Evolutionary conservation across 2,329 filamentous ascomycete species (phyloP).

Genomic region (Xylariaceae sp.): DNA sequence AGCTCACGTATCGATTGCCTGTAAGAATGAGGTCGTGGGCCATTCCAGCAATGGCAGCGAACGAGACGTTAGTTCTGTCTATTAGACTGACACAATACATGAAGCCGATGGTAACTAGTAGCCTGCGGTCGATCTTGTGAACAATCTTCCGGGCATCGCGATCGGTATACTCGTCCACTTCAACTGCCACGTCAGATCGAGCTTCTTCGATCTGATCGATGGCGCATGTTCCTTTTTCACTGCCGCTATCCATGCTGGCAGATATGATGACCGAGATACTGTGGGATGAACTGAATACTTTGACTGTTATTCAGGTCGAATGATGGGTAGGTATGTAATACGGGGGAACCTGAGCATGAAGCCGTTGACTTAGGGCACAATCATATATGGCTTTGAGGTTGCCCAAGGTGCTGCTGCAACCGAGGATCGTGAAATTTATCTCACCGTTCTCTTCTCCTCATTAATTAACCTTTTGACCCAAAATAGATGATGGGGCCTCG

Average conservation of each 20-base stretch:
- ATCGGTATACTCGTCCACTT: slow-evolving; percentile 45
- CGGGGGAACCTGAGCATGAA: too few relatives aligned
- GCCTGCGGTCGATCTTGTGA: slow-evolving; percentile 60
- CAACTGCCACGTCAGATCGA: slow-evolving; percentile 25
- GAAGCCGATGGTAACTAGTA: slow-evolving; percentile 56
- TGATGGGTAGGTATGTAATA: too few relatives aligned
- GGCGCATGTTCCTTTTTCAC: slow-evolving; percentile 25
- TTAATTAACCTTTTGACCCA: not conserved
- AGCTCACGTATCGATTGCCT: slow-evolving; percentile 36
- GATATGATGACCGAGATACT: not conserved
- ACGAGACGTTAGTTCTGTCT: slow-evolving; percentile 73
- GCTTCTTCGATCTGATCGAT: slow-evolving; percentile 24
- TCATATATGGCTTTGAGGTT: too few relatives aligned
- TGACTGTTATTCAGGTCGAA: too few relatives aligned
- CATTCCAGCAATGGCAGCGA: slow-evolving; percentile 66
- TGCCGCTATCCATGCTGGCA: not conserved
- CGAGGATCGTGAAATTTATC: too few relatives aligned
- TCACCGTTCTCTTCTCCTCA: not conserved
- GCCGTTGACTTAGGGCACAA: too few relatives aligned
- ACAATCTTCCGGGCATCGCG: slow-evolving; percentile 64
- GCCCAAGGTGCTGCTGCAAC: too few relatives aligned
- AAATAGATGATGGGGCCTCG: not conserved
- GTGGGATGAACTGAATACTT: too few relatives aligned
- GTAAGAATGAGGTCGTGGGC: slow-evolving; percentile 41
- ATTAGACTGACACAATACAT: slow-evolving; percentile 74